Evolutionary conservation across 2,329 filamentous ascomycete species (phyloP).

Genomic region (Xylariaceae sp.): DNA sequence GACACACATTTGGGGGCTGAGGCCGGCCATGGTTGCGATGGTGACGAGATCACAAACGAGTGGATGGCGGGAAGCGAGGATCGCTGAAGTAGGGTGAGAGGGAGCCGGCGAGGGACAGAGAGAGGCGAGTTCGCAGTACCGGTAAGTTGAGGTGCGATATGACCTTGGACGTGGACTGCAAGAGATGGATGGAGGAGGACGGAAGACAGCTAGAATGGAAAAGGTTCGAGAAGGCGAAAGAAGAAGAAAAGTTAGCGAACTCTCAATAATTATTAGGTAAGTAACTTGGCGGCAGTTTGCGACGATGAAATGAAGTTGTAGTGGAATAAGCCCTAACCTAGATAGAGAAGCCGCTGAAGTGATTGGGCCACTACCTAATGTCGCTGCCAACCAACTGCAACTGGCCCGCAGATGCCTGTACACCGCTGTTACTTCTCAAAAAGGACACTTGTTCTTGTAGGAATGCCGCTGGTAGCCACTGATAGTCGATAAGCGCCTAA

Average conservation of each 20-base stretch:
- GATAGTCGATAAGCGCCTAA: too few species aligned
- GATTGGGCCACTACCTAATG: background rate
- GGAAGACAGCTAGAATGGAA: slow-evolving; percentile 12
- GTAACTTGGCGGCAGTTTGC: too few species aligned
- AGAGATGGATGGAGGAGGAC: slow-evolving; percentile 21
- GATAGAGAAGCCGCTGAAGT: background rate
- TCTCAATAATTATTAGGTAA: too few species aligned
- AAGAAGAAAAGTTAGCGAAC: slow-evolving; percentile 7
- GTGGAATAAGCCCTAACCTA: background rate
- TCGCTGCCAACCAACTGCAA: too few species aligned
- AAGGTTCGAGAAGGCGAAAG: background rate
- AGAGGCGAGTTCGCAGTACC: background rate
- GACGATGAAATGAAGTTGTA: too few species aligned
- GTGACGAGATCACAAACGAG: slow-evolving; percentile 6
- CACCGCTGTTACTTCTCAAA: slow-evolving; percentile 2
- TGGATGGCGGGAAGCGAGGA: background rate
- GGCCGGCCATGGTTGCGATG: slow-evolving; percentile 49
- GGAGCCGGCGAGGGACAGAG: background rate
- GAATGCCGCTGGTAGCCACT: background rate
- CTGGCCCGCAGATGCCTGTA: too few species aligned
- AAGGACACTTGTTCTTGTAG: slow-evolving; percentile 19
- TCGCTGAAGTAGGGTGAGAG: background rate
- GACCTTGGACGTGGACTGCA: slow-evolving; percentile 8
- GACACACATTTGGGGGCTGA: slow-evolving; percentile 60
- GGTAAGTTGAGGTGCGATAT: slow-evolving; percentile 3